These are phyloP conservation scores for Mycoemilia scoparia DNA, from an alignment of 192 early-diverging fungal species.

Conservation along the genomic window DNA sequence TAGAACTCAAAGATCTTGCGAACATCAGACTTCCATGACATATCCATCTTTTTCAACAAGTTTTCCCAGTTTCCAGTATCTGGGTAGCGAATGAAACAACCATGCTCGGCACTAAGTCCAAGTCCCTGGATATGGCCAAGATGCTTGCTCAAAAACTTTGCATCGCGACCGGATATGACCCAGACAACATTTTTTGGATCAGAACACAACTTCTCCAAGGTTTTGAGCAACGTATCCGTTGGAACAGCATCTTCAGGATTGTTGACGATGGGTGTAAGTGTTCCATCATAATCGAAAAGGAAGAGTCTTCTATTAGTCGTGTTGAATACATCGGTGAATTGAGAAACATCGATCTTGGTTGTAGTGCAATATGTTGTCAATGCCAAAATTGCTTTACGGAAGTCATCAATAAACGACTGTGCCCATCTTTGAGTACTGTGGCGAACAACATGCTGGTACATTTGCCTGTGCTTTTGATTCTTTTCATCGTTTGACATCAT, in stretches of 20 bases:
- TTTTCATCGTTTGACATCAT: slow-evolving; percentile 57
- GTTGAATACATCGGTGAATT: slow-evolving; percentile 9
- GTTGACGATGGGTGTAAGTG: slow-evolving; percentile 77
- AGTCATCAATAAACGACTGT: slow-evolving; percentile 54
- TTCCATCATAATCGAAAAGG: slow-evolving; percentile 96
- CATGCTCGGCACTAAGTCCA: slow-evolving; percentile 87
- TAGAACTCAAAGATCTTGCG: slow-evolving; percentile 86
- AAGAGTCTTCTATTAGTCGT: slow-evolving; percentile 56
- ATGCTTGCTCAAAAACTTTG: slow-evolving; percentile 65
- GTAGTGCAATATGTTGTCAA: slow-evolving; percentile 15
- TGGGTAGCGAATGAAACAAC: slow-evolving; percentile 78
- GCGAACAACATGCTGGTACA: slow-evolving; percentile 57
- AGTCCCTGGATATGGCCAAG: slow-evolving; percentile 58
- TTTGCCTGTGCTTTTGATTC: slow-evolving; percentile 32
- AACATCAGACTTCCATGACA: slow-evolving; percentile 90
- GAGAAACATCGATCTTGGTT: slow-evolving; percentile 8
- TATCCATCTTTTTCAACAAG: slow-evolving; percentile 51
- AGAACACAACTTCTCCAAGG: slow-evolving; percentile 39
- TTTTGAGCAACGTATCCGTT: slow-evolving; percentile 60
- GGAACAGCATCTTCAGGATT: slow-evolving; percentile 68
- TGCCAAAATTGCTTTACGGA: slow-evolving; percentile 32
- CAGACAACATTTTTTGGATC: slow-evolving; percentile 76
- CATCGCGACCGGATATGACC: slow-evolving; percentile 85
- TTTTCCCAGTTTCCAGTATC: slow-evolving; percentile 55
- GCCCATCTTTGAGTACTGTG: slow-evolving; percentile 86